A percentile compares a stretch with the other conserved stretches of the same genome.
phyloP scores from a whole-genome alignment of 352 stramenopile genomes.

The Discostella stelligera region DNA sequence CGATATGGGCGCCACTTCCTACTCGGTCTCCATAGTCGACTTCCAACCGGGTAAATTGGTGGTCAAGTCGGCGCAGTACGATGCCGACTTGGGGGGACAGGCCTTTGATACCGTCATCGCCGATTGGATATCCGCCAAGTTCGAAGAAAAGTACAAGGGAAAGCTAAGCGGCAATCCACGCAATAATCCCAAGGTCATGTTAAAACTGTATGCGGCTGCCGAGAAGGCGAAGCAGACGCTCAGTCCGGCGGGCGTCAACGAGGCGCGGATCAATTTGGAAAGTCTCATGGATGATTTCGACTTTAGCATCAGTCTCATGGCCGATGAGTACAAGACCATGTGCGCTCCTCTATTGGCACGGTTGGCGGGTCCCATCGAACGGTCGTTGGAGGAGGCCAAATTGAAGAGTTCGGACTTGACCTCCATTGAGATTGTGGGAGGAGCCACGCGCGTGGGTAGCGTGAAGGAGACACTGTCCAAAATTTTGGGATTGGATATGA shows the following conservation, averaged over 20 bases:
- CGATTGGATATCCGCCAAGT: slow-evolving; percentile 91
- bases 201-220: slow-evolving; percentile 96
- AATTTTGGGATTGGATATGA: slow-evolving; percentile 90
- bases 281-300: slow-evolving; percentile 97
- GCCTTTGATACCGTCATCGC: slow-evolving; percentile 96
- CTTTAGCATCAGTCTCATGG: slow-evolving; percentile 91
- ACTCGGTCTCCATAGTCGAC: slow-evolving; percentile 87
- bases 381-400: slow-evolving; percentile 88
- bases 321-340: slow-evolving; percentile 93
- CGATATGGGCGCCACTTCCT: slow-evolving; percentile 93
- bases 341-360: slow-evolving; percentile 85
- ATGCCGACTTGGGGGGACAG: slow-evolving; percentile 92
- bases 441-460: slow-evolving; percentile 92
- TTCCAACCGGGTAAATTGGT: slow-evolving; percentile 94
- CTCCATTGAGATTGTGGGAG: slow-evolving; percentile 95
- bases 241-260: slow-evolving; percentile 92
- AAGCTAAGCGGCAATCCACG: slow-evolving; percentile 84
- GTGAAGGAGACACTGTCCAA: slow-evolving; percentile 91
- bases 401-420: slow-evolving; percentile 88
- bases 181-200: slow-evolving; percentile 89
- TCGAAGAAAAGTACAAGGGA: slow-evolving; percentile 95
- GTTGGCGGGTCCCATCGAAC: slow-evolving; percentile 82
- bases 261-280: slow-evolving; percentile 96
- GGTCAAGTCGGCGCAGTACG: slow-evolving; percentile 91
- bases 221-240: slow-evolving; percentile 99